phyloP scores from a whole-genome alignment of 495 filamentous ascomycete species.

The Penicillium pulvis region DNA sequence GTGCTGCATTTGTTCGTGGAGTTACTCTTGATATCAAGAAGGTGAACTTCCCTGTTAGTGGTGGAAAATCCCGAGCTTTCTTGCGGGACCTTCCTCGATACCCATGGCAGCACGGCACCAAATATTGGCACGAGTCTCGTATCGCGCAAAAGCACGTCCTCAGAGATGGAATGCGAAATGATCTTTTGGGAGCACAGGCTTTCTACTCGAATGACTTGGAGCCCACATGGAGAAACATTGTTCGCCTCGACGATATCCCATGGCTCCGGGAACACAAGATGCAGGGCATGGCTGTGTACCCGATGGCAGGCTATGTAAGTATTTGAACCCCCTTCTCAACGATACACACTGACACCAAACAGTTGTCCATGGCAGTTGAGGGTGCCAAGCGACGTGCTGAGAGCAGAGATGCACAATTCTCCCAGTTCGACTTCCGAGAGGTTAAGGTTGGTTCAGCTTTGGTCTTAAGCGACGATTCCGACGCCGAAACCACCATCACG shows the following conservation, averaged over 20 bases:
- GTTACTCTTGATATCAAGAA: conserved; percentile 20
- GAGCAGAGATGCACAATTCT: conserved; percentile 17
- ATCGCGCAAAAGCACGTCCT: conserved; percentile 46
- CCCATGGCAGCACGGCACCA: conserved; percentile 43
- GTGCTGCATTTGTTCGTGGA: conserved; percentile 27
- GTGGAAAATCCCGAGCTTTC: conserved; percentile 22
- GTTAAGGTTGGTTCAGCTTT: conserved; percentile 44
- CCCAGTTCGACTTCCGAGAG: conserved; percentile 38
- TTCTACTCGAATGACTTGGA: conserved; percentile 35
- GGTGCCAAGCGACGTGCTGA: conserved; percentile 36
- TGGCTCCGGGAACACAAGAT: conserved; percentile 57
- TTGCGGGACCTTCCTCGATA: conserved; percentile 50
- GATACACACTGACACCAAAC: conserved; percentile 5
- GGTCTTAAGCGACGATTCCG: conserved; percentile 41
- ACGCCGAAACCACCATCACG: conserved; percentile 43
- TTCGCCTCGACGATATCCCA: conserved; percentile 48
- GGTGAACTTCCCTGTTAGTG: conserved; percentile 27
- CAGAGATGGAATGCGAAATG: conserved; percentile 41
- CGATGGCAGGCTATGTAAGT: conserved; percentile 47
- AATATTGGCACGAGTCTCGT: conserved; percentile 48
- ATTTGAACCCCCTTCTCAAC: not conserved
- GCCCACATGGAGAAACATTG: conserved; percentile 48
- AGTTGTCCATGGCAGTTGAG: conserved; percentile 52
- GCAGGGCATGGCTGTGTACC: conserved; percentile 48
- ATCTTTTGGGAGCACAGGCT: conserved; percentile 52